Percentiles rank a stretch among this genome's conserved stretches.
phyloP scores from a whole-genome alignment of 768 basidiomycete genomes.

The Leccinum boreale region DNA sequence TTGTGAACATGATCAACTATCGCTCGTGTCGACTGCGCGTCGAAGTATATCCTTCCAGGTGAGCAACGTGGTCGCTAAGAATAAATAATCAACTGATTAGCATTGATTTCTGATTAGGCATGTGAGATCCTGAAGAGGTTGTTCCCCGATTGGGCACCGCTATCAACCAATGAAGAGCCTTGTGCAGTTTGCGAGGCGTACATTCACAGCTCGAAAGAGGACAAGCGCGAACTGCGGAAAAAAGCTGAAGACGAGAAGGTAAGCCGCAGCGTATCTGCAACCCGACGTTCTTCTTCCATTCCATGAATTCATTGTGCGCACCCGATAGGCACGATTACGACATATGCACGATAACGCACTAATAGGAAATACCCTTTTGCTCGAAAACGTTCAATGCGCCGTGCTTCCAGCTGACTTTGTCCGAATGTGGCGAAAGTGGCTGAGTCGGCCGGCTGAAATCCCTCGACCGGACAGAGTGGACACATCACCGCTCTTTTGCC shows the following conservation, averaged over 20 bases:
- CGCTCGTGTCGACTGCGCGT: conserved; percentile 52
- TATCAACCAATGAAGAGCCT: conserved; percentile 44
- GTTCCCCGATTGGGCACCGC: conserved; percentile 65
- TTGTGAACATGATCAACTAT: conserved; percentile 69
- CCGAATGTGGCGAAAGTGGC: conserved; percentile 69
- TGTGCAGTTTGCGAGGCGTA: conserved; percentile 65
- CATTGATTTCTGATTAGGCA: conserved; percentile 42
- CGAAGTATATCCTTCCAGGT: conserved; percentile 63
- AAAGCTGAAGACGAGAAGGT: conserved; percentile 82
- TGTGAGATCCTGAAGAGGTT: conserved; percentile 48
- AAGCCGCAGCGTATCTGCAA: conserved; percentile 4
- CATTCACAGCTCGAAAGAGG: conserved; percentile 54
- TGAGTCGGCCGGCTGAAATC: conserved; percentile 50
- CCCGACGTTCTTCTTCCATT: conserved; percentile 18
- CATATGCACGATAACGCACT: conserved; percentile 58
- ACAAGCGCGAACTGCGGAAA: conserved; percentile 58
- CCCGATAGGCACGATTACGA: conserved; percentile 54
- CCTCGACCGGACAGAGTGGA: conserved; percentile 61
- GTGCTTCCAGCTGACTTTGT: conserved; percentile 62
- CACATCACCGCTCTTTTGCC: conserved; percentile 62
- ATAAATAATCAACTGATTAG: conserved; percentile 8
- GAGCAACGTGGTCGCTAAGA: conserved; percentile 13
- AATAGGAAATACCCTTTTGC: conserved; percentile 41
- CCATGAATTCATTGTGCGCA: conserved; percentile 12
- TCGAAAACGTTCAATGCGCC: conserved; percentile 51